phyloP scores from a whole-genome alignment of 2,329 filamentous ascomycete species.

The Spiromastix sp. region DNA sequence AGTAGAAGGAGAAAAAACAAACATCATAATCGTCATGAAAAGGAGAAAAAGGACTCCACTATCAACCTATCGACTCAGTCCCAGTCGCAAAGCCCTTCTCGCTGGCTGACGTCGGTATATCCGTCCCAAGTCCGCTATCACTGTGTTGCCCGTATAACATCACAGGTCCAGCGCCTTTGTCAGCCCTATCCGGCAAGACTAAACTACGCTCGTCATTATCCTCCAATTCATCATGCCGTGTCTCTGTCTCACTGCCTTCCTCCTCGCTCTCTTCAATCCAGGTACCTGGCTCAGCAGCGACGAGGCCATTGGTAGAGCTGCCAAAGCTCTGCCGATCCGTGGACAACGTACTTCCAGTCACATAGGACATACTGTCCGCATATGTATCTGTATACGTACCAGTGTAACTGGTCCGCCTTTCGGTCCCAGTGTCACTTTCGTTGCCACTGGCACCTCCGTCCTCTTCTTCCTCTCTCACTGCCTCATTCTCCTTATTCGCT shows the following conservation, averaged over 20 bases:
- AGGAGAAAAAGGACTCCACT: conserved; percentile 7
- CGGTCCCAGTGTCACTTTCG: conserved; percentile 42
- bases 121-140: conserved; percentile 22
- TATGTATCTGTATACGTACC: conserved; percentile 29
- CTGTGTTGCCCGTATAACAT: conserved; percentile 12
- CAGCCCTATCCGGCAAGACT: not conserved
- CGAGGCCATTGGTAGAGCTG: conserved; percentile 27
- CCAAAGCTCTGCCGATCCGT: conserved; percentile 30
- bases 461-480: conserved; percentile 55
- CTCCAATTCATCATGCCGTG: not conserved
- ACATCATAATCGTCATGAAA: conserved; percentile 17
- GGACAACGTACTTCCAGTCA: conserved; percentile 30
- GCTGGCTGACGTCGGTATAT: conserved; percentile 14
- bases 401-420: conserved; percentile 34
- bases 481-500: conserved; percentile 52
- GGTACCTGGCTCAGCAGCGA: conserved; percentile 19
- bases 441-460: conserved; percentile 22
- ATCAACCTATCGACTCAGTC: too few species aligned
- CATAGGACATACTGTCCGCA: conserved; percentile 33
- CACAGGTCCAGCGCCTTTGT: not conserved
- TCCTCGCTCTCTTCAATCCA: conserved; percentile 14
- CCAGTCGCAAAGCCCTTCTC: conserved; percentile 8
- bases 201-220: conserved; percentile 5
- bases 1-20: conserved; percentile 11
- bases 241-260: conserved; percentile 3